Conservation (phyloP, 768 basidiomycete species). For the Pleurotus ostreatus region DNA sequence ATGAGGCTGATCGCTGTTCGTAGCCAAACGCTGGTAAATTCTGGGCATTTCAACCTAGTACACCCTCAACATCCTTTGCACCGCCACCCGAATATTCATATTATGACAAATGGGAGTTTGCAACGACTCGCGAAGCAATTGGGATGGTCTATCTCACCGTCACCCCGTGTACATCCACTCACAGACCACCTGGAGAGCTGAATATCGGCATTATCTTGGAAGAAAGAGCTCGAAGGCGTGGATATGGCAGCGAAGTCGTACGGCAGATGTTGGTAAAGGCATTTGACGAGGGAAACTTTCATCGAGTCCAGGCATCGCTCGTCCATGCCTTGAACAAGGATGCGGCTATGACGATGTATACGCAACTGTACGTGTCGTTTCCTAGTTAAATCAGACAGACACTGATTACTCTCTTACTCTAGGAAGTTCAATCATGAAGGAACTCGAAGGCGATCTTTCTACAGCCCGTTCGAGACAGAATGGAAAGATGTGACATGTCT, state of each 20-base stretch:
- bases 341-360: conserved; percentile 43
- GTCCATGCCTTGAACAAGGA: conserved; percentile 41
- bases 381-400: not conserved
- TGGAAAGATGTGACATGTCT: conserved; percentile 63
- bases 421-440: conserved; percentile 67
- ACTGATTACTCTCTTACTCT: conserved; percentile 1
- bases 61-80: too few relatives aligned
- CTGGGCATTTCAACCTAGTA: too few relatives aligned
- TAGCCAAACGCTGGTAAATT: too few relatives aligned
- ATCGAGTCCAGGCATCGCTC: conserved; percentile 51
- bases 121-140: conserved; percentile 16
- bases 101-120: too few relatives aligned
- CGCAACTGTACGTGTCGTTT: conserved; percentile 27
- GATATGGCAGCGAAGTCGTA: conserved; percentile 45
- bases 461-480: conserved; percentile 33
- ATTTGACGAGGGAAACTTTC: conserved; percentile 39
- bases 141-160: conserved; percentile 41
- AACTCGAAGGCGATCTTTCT: conserved; percentile 50
- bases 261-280: conserved; percentile 40
- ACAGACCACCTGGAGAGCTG: conserved; percentile 33
- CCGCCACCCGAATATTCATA: too few relatives aligned
- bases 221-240: conserved; percentile 29
- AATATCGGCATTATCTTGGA: conserved; percentile 53
- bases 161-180: conserved; percentile 24
- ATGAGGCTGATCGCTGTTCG: too few relatives aligned